phyloP scores from a whole-genome alignment of 352 stramenopile species.

The Globisporangium cylindrosporum region DNA sequence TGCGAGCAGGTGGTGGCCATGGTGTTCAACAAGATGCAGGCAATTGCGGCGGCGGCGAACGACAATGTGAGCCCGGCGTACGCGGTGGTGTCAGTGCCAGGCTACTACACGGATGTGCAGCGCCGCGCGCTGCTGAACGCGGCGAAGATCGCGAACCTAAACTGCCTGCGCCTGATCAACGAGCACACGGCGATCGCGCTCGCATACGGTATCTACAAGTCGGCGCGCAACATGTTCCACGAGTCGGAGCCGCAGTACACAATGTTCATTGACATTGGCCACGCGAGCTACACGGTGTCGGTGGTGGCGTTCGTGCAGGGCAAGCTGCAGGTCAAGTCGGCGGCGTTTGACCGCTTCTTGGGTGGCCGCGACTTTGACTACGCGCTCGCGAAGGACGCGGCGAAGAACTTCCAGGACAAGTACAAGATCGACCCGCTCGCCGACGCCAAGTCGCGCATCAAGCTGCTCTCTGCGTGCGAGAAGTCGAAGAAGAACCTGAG shows the following conservation, averaged over 20 bases:
- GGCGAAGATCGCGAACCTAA: slow-evolving; percentile 93
- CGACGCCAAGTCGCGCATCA: slow-evolving; percentile 94
- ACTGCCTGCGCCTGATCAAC: slow-evolving; percentile 97
- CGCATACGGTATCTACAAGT: slow-evolving; percentile 96
- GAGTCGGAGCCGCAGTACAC: slow-evolving; percentile 93
- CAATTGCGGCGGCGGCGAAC: slow-evolving; percentile 92
- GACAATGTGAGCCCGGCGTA: slow-evolving; percentile 86
- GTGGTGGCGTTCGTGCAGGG: slow-evolving; percentile 94
- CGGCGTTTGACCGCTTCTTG: slow-evolving; percentile 93
- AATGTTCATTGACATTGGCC: slow-evolving; percentile 99
- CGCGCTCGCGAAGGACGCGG: slow-evolving; percentile 93
- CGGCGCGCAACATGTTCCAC: slow-evolving; percentile 93
- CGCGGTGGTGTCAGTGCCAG: slow-evolving; percentile 94
- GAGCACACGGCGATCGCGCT: slow-evolving; percentile 96
- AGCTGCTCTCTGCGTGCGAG: slow-evolving; percentile 96
- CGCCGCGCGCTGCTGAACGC: slow-evolving; percentile 93
- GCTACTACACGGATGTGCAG: slow-evolving; percentile 98
- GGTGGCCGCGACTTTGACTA: slow-evolving; percentile 97
- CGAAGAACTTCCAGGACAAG: slow-evolving; percentile 96
- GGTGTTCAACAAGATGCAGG: slow-evolving; percentile 97
- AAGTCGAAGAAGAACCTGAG: slow-evolving; percentile 99
- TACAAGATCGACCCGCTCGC: slow-evolving; percentile 92
- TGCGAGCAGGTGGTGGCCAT: slow-evolving; percentile 97
- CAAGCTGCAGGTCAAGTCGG: slow-evolving; percentile 94
- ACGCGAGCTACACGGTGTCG: slow-evolving; percentile 91